These are phyloP conservation scores for Alternaria atra DNA, from an alignment of 2,329 filamentous ascomycete species.

Conservation along the genomic window DNA sequence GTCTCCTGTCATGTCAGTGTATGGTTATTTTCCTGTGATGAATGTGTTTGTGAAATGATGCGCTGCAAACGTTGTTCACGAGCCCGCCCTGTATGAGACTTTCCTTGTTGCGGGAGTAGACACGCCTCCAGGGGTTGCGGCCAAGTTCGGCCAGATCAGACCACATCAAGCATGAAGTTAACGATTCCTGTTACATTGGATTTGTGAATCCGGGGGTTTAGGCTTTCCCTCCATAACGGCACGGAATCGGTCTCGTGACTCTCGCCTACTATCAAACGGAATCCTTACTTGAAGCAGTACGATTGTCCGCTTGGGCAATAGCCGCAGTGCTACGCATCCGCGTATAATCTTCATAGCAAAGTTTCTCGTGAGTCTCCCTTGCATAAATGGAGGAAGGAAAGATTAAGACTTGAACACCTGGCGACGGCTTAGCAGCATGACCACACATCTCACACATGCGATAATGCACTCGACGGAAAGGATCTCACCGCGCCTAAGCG, in stretches of 20 bases:
- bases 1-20: neutral
- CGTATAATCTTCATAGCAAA: too few relatives aligned
- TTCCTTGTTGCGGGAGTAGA: neutral
- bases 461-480: slow-evolving; percentile 5
- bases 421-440: neutral
- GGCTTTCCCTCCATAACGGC: neutral
- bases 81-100: neutral
- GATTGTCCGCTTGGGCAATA: neutral
- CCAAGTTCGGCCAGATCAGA: neutral
- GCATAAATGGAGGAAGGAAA: neutral
- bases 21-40: neutral
- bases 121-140: neutral
- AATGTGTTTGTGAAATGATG: neutral
- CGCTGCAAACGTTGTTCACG: neutral
- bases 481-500: neutral
- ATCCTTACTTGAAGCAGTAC: slow-evolving; percentile 1
- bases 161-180: neutral
- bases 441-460: slow-evolving; percentile 1
- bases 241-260: neutral
- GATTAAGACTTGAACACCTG: neutral
- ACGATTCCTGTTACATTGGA: neutral
- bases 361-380: neutral
- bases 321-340: neutral
- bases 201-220: neutral
- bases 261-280: neutral